phyloP scores from a whole-genome alignment of 257 asterid species.

The Fraxinus excelsior region DNA sequence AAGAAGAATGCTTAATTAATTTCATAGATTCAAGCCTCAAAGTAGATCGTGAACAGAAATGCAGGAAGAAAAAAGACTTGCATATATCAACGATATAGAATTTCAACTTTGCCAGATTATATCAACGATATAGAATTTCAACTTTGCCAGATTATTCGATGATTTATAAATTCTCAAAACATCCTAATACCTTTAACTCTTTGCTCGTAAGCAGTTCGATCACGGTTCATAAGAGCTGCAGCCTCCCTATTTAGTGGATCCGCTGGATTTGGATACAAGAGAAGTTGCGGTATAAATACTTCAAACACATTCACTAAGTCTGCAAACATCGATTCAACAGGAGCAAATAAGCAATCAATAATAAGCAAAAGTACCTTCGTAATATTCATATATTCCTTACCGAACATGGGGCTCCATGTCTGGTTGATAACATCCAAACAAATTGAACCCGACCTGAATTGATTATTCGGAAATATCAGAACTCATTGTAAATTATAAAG shows the following conservation, averaged over 20 bases:
- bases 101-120: neutral
- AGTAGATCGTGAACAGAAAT: neutral
- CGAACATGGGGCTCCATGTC: conserved; percentile 99
- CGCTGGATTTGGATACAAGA: conserved; percentile 90
- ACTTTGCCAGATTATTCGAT: neutral
- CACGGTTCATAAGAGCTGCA: conserved; percentile 95
- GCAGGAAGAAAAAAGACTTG: neutral
- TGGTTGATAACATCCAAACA: conserved; percentile 96
- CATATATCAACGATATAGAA: neutral
- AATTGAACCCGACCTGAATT: conserved; percentile 93
- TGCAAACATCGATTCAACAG: conserved; percentile 26
- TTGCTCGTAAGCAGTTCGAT: conserved; percentile 70
- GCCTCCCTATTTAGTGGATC: conserved; percentile 99
- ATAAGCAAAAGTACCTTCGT: neutral
- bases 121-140: neutral
- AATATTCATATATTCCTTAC: conserved; percentile 40
- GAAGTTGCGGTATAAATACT: conserved; percentile 92
- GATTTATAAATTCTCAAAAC: neutral
- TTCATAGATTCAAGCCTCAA: neutral
- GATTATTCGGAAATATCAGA: conserved; percentile 10
- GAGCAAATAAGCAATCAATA: conserved; percentile 7
- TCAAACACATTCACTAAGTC: conserved; percentile 96
- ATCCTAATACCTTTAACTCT: conserved; percentile 75
- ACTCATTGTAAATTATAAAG: neutral
- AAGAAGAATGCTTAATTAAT: no score